A percentile compares a stretch with the other conserved stretches of the same genome.
These are phyloP conservation scores for Fusarium fracticaudum DNA, from an alignment of 2,329 filamentous ascomycete genomes.

Conservation along the genomic window DNA sequence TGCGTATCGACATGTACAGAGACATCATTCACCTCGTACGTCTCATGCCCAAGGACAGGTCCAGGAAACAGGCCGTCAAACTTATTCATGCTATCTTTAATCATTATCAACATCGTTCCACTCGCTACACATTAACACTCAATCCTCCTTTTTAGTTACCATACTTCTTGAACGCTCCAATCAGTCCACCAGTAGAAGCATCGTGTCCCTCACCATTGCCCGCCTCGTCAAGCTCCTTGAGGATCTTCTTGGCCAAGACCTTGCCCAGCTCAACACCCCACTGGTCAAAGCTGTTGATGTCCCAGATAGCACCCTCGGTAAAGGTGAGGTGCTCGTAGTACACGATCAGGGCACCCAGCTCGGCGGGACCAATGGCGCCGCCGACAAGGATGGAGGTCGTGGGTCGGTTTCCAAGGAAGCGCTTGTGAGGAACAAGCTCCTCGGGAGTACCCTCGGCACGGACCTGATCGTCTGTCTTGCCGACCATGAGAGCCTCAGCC, in stretches of 20 bases:
- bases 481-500: conserved; percentile 89
- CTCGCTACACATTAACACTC: conserved; percentile 15
- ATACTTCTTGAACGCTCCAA: conserved; percentile 90
- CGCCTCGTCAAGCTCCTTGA: conserved; percentile 83
- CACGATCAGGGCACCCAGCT: conserved; percentile 93
- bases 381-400: conserved; percentile 93
- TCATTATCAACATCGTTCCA: conserved; percentile 32
- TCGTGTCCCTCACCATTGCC: conserved; percentile 81
- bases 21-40: not conserved
- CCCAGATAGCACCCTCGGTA: conserved; percentile 97
- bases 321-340: conserved; percentile 99
- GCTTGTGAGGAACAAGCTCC: conserved; percentile 94
- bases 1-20: not conserved
- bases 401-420: conserved; percentile 96
- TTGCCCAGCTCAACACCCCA: conserved; percentile 99
- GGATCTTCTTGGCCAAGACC: conserved; percentile 91
- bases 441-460: conserved; percentile 78
- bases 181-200: conserved; percentile 85
- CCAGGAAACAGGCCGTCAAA: conserved; percentile 1
- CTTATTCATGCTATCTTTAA: conserved; percentile 32
- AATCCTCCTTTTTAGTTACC: conserved; percentile 56
- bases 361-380: conserved; percentile 91
- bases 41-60: not conserved
- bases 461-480: conserved; percentile 84
- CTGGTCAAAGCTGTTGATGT: conserved; percentile 99